Conservation (phyloP, 2,329 filamentous ascomycete genomes). For the Hymenoscyphus occultus region DNA sequence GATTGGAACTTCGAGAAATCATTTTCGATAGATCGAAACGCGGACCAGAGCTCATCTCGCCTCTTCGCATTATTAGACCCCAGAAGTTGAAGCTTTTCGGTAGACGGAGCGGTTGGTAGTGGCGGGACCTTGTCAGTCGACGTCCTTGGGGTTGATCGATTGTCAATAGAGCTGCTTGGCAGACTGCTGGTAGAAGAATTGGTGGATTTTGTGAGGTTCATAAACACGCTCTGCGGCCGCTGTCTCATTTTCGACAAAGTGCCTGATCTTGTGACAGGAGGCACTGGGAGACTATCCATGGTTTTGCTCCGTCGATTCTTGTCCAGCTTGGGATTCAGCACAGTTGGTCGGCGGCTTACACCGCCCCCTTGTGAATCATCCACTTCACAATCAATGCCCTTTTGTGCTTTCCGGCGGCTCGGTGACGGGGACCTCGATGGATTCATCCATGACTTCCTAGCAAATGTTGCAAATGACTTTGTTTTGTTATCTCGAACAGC, state of each 20-base stretch:
- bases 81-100: conserved; percentile 36
- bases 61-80: conserved; percentile 44
- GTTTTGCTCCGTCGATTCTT: conserved; percentile 17
- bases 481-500: conserved; percentile 37
- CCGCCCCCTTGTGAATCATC: conserved; percentile 22
- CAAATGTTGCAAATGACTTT: conserved; percentile 48
- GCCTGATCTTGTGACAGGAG: conserved; percentile 16
- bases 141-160: conserved; percentile 42
- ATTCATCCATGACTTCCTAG: conserved; percentile 49
- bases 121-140: conserved; percentile 46
- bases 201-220: conserved; percentile 33
- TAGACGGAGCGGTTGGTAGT: conserved; percentile 41
- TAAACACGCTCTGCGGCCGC: conserved; percentile 33
- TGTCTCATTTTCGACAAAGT: conserved; percentile 31
- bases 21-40: conserved; percentile 64
- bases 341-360: conserved; percentile 20
- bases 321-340: conserved; percentile 26
- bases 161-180: conserved; percentile 46
- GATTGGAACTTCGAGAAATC: conserved; percentile 68
- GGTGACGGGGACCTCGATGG: conserved; percentile 47
- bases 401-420: conserved; percentile 30
- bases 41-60: conserved; percentile 67
- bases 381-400: conserved; percentile 23
- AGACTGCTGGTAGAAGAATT: conserved; percentile 37
- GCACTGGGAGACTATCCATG: conserved; percentile 25